Conservation (phyloP, 495 filamentous ascomycete genomes). For the Penicillium cataractarum region DNA sequence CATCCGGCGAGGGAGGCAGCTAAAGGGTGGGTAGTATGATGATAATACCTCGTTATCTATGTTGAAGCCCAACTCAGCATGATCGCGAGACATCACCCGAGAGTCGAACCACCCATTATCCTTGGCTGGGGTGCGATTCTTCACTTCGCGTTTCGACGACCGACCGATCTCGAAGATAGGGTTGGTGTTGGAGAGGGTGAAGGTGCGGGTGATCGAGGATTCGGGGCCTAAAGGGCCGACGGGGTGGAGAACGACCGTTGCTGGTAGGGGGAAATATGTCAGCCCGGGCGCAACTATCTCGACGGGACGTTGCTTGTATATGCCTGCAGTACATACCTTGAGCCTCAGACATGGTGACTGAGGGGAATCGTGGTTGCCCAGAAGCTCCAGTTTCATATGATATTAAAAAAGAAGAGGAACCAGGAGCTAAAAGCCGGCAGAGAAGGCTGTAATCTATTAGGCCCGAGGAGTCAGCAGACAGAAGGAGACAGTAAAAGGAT, state of each 20-base stretch:
- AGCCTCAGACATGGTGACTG: conserved; percentile 26
- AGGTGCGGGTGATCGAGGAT: conserved; percentile 29
- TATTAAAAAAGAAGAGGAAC: background rate
- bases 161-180: conserved; percentile 54
- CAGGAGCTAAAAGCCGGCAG: background rate
- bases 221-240: conserved; percentile 33
- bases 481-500: background rate
- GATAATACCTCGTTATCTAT: conserved; percentile 46
- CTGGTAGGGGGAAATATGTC: background rate
- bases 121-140: conserved; percentile 49
- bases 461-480: background rate
- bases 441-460: background rate
- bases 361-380: background rate
- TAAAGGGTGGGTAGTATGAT: too few relatives aligned
- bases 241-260: conserved; percentile 5
- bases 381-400: background rate
- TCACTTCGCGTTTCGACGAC: conserved; percentile 59
- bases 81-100: conserved; percentile 78
- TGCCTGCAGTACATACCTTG: background rate
- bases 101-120: conserved; percentile 80
- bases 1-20: background rate
- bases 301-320: background rate
- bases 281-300: background rate
- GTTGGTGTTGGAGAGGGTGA: conserved; percentile 34
- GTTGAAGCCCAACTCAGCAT: conserved; percentile 63